Percentiles rank a stretch among this genome's conserved stretches.
phyloP scores from a whole-genome alignment of 441 rosid species.

The Adansonia madagascariensis region DNA sequence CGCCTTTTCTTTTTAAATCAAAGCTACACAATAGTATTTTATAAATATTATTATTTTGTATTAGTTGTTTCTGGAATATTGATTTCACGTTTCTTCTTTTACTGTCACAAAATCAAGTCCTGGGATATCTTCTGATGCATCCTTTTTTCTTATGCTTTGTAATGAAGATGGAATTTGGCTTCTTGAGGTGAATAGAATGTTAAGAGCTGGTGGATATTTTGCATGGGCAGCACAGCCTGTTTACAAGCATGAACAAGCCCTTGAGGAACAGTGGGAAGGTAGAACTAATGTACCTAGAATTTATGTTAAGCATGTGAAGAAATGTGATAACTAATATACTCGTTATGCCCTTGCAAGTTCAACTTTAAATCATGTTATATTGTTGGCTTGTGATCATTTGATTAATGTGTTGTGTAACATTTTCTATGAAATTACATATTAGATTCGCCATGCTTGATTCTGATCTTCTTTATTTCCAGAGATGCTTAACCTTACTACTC shows the following conservation, averaged over 20 bases:
- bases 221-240: conserved; percentile 99
- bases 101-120: conserved; percentile 2
- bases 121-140: conserved; percentile 32
- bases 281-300: conserved; percentile 25
- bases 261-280: conserved; percentile 98
- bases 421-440: conserved; percentile 19
- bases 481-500: conserved; percentile 87
- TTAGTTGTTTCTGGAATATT: neutral
- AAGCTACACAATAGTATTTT: neutral
- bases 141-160: conserved; percentile 27
- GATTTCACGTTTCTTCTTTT: neutral
- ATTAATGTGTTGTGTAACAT: neutral
- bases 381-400: conserved; percentile 14
- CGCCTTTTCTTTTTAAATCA: neutral
- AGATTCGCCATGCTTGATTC: conserved; percentile 23
- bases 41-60: neutral
- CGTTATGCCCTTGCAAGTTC: conserved; percentile 9
- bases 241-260: conserved; percentile 82
- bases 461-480: conserved; percentile 48
- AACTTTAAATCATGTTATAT: neutral
- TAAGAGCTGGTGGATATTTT: conserved; percentile 93
- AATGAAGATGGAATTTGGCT: conserved; percentile 91
- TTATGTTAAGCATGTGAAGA: neutral
- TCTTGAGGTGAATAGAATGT: conserved; percentile 94
- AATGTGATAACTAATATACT: conserved; percentile 4